Conservation (phyloP, 768 basidiomycete genomes). For the Goffeauzyma gilvescens region DNA sequence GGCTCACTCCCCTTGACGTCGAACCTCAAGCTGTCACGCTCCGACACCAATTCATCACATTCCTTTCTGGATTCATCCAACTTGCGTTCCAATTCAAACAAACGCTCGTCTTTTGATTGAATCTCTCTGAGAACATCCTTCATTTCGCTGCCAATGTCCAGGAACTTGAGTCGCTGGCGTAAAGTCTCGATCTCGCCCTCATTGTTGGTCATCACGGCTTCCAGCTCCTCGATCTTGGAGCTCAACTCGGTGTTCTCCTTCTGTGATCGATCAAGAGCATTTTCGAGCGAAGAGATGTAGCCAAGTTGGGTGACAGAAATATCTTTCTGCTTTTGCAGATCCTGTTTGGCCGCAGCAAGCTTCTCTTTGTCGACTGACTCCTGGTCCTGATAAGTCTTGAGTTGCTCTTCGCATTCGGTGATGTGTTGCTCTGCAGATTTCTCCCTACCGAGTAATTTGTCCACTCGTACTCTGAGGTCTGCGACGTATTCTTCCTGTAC, state of each 20-base stretch:
- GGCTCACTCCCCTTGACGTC: conserved; percentile 26
- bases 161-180: conserved; percentile 48
- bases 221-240: conserved; percentile 53
- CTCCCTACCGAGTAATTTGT: conserved; percentile 72
- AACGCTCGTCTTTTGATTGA: conserved; percentile 57
- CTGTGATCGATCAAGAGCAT: conserved; percentile 41
- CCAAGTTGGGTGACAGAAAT: conserved; percentile 49
- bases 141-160: conserved; percentile 42
- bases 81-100: conserved; percentile 57
- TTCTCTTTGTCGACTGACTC: conserved; percentile 57
- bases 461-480: conserved; percentile 59
- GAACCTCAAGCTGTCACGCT: conserved; percentile 49
- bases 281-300: conserved; percentile 75
- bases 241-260: conserved; percentile 41
- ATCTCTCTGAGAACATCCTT: conserved; percentile 57
- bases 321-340: conserved; percentile 60
- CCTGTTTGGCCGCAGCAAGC: conserved; percentile 62
- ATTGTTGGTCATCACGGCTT: conserved; percentile 55
- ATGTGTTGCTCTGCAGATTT: conserved; percentile 63
- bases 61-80: conserved; percentile 61
- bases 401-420: conserved; percentile 76
- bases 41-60: conserved; percentile 48
- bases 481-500: conserved; percentile 71
- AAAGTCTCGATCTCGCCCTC: conserved; percentile 52
- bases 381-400: conserved; percentile 66